Percentiles rank a stretch among this genome's conserved stretches.
Conservation (phyloP, 2,329 filamentous ascomycete genomes). For the Fusarium begoniae region DNA sequence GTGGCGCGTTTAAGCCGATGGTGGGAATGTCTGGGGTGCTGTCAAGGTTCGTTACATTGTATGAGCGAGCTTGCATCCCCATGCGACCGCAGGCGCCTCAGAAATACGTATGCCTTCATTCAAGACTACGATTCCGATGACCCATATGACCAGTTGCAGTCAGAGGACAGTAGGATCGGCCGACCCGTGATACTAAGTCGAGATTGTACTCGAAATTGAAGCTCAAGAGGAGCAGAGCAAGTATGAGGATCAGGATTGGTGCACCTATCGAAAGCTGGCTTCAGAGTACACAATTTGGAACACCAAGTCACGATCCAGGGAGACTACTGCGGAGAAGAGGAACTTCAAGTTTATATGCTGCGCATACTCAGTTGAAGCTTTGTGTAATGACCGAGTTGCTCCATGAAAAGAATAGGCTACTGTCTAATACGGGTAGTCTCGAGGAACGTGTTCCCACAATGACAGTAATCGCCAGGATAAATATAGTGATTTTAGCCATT, state of each 20-base stretch:
- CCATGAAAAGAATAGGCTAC: not conserved
- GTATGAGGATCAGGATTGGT: not conserved
- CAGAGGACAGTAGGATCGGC: not conserved
- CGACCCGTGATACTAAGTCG: not conserved
- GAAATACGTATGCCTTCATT: not conserved
- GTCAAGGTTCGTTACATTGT: not conserved
- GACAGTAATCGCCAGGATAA: not conserved
- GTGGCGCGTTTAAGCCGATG: not conserved
- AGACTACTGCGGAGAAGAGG: not conserved
- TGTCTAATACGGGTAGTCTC: not conserved
- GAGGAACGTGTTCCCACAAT: too few relatives aligned
- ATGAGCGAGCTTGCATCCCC: not conserved
- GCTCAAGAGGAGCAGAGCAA: not conserved
- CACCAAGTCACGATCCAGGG: not conserved
- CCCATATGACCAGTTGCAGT: not conserved
- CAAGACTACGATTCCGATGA: not conserved
- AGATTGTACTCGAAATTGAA: not conserved
- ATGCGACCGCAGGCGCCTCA: not conserved
- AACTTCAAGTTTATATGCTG: not conserved
- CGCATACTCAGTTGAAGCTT: not conserved
- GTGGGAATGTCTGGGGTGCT: slow-evolving; percentile 15
- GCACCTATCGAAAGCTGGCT: not conserved
- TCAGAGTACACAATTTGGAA: not conserved
- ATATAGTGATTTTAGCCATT: not conserved
- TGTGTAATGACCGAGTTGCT: not conserved